Evolutionary conservation across 768 basidiomycete species (phyloP), one percentile per base, ranked within the genome.

Genomic region (Amanita pallidorosea): DNA sequence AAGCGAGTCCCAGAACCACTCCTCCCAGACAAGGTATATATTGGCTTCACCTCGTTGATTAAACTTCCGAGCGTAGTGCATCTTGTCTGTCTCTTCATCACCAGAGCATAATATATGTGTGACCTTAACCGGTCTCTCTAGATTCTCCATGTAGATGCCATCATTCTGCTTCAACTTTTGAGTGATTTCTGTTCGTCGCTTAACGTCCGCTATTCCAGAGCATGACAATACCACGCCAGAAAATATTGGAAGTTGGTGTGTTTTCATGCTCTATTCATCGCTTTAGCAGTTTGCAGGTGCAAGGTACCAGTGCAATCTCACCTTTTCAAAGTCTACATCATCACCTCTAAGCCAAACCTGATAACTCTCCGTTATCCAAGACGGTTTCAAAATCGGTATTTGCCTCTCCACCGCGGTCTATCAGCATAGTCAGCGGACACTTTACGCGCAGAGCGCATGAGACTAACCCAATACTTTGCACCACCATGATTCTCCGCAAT

Each of bases 1-100:
- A 2, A 94, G 58, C 23, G 78, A 94, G 59, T 96, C 93, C 90
- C 90, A 94, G 51, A 96, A 86, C 94, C 94, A 97, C 55, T 95
- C 92, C 60, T 94, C 91, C 87, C 93, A 95, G 1, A 96, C 80
- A 2, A 94, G 68, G 45, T 77, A 72, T 29, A 92, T 91, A 40
- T 77, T 72, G 5, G 83, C 84, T 63, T 89, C 88, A 31, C 80
- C 77, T 18, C 72, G 70, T 15, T 69, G 62, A 60, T 85, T 86
- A 58, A 87, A 85, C 59, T 83, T 85, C 51, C 80, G 74, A 0
- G 88, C 88, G 58, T 85, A 88, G 4, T 69, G 72, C 73, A 92
- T 83, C 69, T 91, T 92, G 45, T 86, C 79, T 9, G 82, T 75
- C 62, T 83, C 73, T 42, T 73, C 73, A 54, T 81, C 74, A 38